A percentile compares a stretch with the other conserved stretches of the same genome.
Conservation (phyloP, 1,284 basidiomycete genomes). For the Pulveroboletus ridleyi region DNA sequence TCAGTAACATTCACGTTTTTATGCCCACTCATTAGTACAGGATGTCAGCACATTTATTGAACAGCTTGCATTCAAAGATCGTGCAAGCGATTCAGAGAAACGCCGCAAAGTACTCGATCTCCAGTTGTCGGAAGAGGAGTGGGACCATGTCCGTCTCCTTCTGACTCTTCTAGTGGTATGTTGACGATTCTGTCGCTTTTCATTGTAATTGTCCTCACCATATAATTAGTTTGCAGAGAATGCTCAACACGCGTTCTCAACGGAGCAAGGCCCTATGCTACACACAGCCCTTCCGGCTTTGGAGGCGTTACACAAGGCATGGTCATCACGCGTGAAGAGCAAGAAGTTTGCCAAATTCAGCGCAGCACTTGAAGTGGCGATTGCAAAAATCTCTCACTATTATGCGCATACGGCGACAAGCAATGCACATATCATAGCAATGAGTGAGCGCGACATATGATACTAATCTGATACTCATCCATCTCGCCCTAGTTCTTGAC, state of each 20-base stretch:
- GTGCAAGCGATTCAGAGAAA: slow-evolving; percentile 1
- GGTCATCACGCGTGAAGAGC: too few species aligned
- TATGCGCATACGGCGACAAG: slow-evolving; percentile 14
- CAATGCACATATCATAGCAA: background rate
- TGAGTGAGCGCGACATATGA: too few species aligned
- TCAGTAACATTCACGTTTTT: too few species aligned
- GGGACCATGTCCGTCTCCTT: slow-evolving; percentile 6
- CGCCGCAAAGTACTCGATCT: slow-evolving; percentile 8
- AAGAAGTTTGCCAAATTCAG: too few species aligned
- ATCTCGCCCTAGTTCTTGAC: too few species aligned
- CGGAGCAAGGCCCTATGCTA: slow-evolving; percentile 15
- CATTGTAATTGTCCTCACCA: too few species aligned
- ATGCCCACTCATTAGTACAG: slow-evolving; percentile 2
- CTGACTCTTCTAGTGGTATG: slow-evolving; percentile 10
- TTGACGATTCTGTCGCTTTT: too few species aligned
- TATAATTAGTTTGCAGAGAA: slow-evolving; percentile 21
- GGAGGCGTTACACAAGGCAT: too few species aligned
- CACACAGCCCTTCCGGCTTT: background rate
- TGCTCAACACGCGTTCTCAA: slow-evolving; percentile 21
- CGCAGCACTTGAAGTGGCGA: slow-evolving; percentile 27
- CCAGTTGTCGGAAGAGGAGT: slow-evolving; percentile 14
- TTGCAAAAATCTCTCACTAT: slow-evolving; percentile 37
- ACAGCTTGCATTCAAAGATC: background rate
- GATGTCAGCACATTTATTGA: slow-evolving; percentile 14
- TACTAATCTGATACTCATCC: too few species aligned